A percentile compares a stretch with the other conserved stretches of the same genome.
Conservation (phyloP, 768 basidiomycete genomes). For the Boletus rubroflammeus region DNA sequence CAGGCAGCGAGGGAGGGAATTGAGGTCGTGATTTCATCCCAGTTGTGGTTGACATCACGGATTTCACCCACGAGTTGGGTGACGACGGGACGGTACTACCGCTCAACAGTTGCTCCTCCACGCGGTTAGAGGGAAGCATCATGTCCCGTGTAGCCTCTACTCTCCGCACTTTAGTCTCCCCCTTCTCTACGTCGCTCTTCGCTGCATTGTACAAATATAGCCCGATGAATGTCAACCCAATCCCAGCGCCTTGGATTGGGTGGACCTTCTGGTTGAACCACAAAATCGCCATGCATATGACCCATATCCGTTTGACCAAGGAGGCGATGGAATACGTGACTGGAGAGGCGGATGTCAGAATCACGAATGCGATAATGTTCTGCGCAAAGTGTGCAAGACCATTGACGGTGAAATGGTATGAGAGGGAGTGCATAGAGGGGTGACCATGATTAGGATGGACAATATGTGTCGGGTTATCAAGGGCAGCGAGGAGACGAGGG, state of each 20-base stretch:
- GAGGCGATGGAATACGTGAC: conserved; percentile 99
- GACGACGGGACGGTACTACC: conserved; percentile 35
- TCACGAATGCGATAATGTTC: conserved; percentile 96
- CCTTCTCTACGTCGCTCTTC: conserved; percentile 87
- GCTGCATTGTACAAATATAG: conserved; percentile 96
- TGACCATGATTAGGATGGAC: conserved; percentile 46
- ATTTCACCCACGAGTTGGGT: conserved; percentile 4
- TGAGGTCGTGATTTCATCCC: conserved; percentile 24
- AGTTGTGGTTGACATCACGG: conserved; percentile 20
- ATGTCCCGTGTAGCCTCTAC: conserved; percentile 69
- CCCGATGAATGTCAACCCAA: conserved; percentile 82
- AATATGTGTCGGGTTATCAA: conserved; percentile 39
- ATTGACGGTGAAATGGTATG: conserved; percentile 87
- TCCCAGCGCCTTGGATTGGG: conserved; percentile 84
- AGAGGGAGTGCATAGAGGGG: conserved; percentile 56
- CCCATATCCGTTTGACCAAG: conserved; percentile 94
- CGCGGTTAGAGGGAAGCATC: conserved; percentile 64
- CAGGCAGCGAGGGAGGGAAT: conserved; percentile 1
- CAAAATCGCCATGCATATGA: conserved; percentile 95
- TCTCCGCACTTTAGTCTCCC: conserved; percentile 82
- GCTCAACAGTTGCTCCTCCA: conserved; percentile 50
- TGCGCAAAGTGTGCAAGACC: conserved; percentile 96
- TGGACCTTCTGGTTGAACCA: conserved; percentile 94
- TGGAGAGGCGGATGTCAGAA: conserved; percentile 92
- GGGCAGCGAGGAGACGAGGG: conserved; percentile 53